Conservation (phyloP, 1,284 basidiomycete species). For the Ceratobasidium sp. region DNA sequence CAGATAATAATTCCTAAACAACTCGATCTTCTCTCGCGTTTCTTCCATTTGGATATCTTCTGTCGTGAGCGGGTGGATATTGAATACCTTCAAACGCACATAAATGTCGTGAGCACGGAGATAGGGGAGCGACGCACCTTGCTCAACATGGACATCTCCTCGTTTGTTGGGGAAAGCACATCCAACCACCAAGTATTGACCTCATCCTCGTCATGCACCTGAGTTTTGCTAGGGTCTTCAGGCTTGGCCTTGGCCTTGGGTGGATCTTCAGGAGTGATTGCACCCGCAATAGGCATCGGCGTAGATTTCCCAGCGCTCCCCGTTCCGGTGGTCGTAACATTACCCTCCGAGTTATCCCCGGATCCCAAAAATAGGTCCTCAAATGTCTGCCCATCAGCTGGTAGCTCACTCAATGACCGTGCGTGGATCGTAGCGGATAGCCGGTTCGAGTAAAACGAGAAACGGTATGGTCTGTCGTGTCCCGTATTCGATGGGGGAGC, state of each 20-base stretch:
- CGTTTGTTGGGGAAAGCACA: conserved; percentile 90
- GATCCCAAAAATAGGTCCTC: conserved; percentile 84
- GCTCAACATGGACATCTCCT: conserved; percentile 96
- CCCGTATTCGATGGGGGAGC: conserved; percentile 54
- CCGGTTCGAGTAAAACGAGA: conserved; percentile 98
- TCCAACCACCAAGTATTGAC: conserved; percentile 97
- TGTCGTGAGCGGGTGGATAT: conserved; percentile 96
- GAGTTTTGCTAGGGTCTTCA: conserved; percentile 8
- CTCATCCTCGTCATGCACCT: conserved; percentile 57
- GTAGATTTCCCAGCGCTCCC: conserved; percentile 24
- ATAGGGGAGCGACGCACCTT: conserved; percentile 61
- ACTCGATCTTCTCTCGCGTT: conserved; percentile 98
- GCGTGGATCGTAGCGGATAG: conserved; percentile 94
- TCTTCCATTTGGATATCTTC: conserved; percentile 99
- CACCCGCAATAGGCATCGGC: conserved; percentile 20
- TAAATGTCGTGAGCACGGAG: conserved; percentile 8
- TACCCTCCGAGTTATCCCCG: neutral
- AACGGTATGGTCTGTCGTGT: conserved; percentile 91
- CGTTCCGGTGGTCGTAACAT: conserved; percentile 18
- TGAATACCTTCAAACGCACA: conserved; percentile 72
- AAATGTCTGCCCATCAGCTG: conserved; percentile 91
- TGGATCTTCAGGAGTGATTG: neutral
- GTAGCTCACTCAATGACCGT: conserved; percentile 88
- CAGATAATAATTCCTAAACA: conserved; percentile 98
- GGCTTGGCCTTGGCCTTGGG: neutral